These are phyloP conservation scores for Pelargonium myrrhifolium DNA, from an alignment of 441 rosid genomes.

Conservation along the genomic window DNA sequence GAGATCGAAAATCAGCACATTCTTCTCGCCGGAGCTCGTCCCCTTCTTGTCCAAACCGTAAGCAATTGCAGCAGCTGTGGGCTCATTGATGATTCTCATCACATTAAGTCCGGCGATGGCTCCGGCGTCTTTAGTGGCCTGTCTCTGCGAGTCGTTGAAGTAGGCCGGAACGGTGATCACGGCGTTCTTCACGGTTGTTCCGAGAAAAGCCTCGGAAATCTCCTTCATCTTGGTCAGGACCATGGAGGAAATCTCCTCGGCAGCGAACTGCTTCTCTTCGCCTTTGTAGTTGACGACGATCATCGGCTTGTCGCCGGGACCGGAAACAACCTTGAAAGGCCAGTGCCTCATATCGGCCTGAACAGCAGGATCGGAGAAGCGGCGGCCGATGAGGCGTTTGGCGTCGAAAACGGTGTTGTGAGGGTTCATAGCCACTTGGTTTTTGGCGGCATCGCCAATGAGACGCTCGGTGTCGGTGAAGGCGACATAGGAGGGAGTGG, in stretches of 20 bases:
- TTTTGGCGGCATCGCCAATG: too few relatives aligned
- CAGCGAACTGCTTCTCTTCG: constrained; percentile 49
- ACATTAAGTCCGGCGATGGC: constrained; percentile 24
- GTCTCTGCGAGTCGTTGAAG: constrained; percentile 41
- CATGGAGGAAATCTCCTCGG: constrained; percentile 47
- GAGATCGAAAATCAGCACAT: constrained; percentile 43
- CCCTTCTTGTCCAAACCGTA: constrained; percentile 55
- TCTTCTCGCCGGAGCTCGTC: constrained; percentile 43
- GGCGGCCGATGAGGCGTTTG: constrained; percentile 54
- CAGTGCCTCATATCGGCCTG: constrained; percentile 44
- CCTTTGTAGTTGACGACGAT: constrained; percentile 42
- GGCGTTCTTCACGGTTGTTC: constrained; percentile 35
- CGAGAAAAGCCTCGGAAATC: constrained; percentile 51
- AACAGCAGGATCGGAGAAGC: constrained; percentile 38
- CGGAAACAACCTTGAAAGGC: constrained; percentile 48
- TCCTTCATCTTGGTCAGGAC: constrained; percentile 41
- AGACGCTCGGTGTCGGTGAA: too few relatives aligned
- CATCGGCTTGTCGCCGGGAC: constrained; percentile 55
- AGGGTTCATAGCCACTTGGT: not conserved
- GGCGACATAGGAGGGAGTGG: not conserved
- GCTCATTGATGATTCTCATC: constrained; percentile 29
- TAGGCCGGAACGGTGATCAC: constrained; percentile 60
- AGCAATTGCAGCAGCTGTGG: constrained; percentile 58
- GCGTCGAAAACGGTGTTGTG: constrained; percentile 28
- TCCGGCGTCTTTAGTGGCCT: constrained; percentile 24